Percentiles rank a stretch among this genome's conserved stretches.
phyloP scores from a whole-genome alignment of 129 eudicot genomes.

The Artemisia tridentata region DNA sequence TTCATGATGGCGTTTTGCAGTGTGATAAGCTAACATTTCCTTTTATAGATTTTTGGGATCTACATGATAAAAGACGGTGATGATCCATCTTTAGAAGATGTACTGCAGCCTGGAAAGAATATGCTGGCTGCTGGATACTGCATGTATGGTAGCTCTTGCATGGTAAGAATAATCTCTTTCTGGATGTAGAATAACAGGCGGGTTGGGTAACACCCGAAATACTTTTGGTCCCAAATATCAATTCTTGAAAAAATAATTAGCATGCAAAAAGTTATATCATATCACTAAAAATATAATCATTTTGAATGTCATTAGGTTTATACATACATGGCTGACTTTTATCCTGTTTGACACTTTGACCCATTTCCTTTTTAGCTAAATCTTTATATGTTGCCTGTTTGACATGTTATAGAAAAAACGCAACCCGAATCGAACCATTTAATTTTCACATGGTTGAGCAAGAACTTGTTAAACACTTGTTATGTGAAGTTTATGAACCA shows the following conservation, averaged over 20 bases:
- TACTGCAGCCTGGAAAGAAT: slow-evolving; percentile 83
- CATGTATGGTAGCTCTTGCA: slow-evolving; percentile 99
- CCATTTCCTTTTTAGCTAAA: too few species aligned
- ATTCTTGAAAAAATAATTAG: background rate
- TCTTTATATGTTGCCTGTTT: background rate
- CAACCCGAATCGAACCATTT: background rate
- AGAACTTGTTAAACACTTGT: background rate
- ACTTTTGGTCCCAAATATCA: too few species aligned
- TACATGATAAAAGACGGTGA: slow-evolving; percentile 63
- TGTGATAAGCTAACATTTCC: slow-evolving; percentile 27
- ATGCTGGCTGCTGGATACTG: slow-evolving; percentile 98
- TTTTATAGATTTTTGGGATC: slow-evolving; percentile 87
- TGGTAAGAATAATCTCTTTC: slow-evolving; percentile 42
- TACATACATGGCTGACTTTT: background rate
- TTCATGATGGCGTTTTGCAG: slow-evolving; percentile 24
- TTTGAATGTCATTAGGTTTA: background rate
- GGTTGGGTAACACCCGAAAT: background rate
- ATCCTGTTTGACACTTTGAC: background rate
- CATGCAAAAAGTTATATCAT: background rate
- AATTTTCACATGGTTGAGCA: background rate
- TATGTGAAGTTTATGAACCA: background rate
- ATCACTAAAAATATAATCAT: background rate
- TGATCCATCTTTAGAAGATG: slow-evolving; percentile 70
- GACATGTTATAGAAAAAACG: background rate
- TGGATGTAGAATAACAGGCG: background rate